Conservation (phyloP, 208 protist genomes). For the Wallacemonas collosoma region DNA sequence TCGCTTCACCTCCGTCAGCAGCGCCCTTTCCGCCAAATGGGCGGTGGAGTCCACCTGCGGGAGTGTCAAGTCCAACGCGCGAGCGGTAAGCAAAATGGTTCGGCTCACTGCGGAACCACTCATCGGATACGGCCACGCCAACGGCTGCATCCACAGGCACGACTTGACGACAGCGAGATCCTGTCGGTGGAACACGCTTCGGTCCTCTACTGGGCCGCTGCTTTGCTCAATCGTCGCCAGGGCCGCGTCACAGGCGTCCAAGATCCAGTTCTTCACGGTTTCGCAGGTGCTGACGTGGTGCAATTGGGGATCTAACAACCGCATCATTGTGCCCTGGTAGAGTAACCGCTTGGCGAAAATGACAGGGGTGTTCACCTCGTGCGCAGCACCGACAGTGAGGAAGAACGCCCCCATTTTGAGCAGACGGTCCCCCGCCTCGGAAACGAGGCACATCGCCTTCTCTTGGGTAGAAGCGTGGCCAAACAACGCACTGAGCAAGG, state of each 20-base stretch:
- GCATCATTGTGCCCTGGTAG: neutral
- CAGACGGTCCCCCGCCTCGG: neutral
- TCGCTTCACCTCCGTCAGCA: constrained; percentile 30
- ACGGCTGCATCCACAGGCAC: neutral
- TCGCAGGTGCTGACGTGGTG: neutral
- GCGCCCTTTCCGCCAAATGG: constrained; percentile 22
- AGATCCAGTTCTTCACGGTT: neutral
- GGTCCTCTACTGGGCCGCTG: neutral
- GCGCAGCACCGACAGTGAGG: neutral
- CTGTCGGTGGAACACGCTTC: neutral
- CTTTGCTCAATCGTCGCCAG: neutral
- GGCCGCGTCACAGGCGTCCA: neutral
- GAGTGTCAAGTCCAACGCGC: constrained; percentile 51
- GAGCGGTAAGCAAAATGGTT: constrained; percentile 12
- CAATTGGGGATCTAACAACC: neutral
- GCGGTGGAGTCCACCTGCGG: constrained; percentile 51
- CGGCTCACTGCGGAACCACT: neutral
- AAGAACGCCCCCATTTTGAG: neutral
- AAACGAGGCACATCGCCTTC: neutral
- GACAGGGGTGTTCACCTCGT: neutral
- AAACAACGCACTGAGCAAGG: neutral
- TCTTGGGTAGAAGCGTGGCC: neutral
- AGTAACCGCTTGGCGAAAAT: neutral
- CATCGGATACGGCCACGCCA: neutral
- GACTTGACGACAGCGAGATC: neutral